Evolutionary conservation across 208 protist species (phyloP).

Genomic region (Spongospora subterranea): DNA sequence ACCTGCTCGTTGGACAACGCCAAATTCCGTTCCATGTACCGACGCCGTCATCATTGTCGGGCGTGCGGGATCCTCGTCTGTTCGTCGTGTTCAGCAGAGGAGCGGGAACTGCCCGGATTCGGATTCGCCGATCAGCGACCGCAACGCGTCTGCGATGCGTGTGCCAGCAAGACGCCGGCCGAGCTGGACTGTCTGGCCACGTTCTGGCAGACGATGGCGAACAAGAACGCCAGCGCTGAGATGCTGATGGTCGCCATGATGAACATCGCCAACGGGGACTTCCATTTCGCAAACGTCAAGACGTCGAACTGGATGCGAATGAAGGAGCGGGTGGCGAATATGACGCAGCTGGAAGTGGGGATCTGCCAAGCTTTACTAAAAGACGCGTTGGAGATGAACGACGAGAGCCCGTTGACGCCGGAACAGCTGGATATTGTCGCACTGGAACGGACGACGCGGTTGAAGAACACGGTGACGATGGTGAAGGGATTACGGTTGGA

Average conservation of each 20-base stretch:
- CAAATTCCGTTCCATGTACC: background rate
- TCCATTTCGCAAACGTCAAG: background rate
- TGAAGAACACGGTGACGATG: background rate
- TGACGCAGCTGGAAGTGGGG: background rate
- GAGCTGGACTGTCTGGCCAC: background rate
- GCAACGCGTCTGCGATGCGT: constrained; percentile 18
- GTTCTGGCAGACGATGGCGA: background rate
- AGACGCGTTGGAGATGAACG: background rate
- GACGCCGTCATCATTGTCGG: constrained; percentile 39
- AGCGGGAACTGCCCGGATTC: constrained; percentile 3
- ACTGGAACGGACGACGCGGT: background rate
- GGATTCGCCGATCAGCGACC: background rate
- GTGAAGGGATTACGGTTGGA: background rate
- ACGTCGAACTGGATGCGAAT: background rate
- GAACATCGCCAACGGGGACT: background rate
- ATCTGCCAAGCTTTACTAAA: background rate
- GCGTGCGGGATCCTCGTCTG: constrained; percentile 29
- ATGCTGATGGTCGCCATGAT: background rate
- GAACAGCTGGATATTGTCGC: background rate
- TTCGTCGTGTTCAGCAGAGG: background rate
- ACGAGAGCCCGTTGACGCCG: background rate
- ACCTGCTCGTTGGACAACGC: background rate
- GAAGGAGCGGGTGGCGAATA: background rate
- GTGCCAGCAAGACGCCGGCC: background rate
- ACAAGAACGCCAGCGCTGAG: background rate